phyloP scores from a whole-genome alignment of 2,329 filamentous ascomycete species.

The Coniochaeta sp. region DNA sequence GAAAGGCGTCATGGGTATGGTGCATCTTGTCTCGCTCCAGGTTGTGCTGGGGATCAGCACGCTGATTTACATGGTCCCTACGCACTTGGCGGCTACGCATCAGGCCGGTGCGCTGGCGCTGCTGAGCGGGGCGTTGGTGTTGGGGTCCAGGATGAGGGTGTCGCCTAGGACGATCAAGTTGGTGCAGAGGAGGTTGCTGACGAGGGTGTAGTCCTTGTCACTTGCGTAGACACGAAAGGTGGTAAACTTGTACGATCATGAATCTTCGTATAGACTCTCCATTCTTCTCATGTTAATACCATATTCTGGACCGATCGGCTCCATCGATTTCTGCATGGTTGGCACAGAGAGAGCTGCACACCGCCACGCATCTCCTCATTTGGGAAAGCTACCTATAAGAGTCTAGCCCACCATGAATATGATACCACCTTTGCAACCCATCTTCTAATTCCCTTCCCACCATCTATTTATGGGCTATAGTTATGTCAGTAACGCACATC shows the following conservation, averaged over 20 bases:
- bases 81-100: constrained; percentile 79
- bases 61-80: constrained; percentile 88
- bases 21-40: constrained; percentile 77
- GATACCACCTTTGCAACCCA: not conserved
- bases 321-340: not conserved
- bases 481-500: not conserved
- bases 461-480: not conserved
- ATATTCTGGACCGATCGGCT: not conserved
- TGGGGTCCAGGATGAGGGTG: constrained; percentile 71
- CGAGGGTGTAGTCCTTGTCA: not conserved
- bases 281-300: not conserved
- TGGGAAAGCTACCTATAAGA: not conserved
- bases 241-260: not conserved
- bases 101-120: constrained; percentile 86
- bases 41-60: constrained; percentile 83
- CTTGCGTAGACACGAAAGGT: too few relatives aligned
- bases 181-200: constrained; percentile 40
- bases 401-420: not conserved
- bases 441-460: not conserved
- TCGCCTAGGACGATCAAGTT: constrained; percentile 57
- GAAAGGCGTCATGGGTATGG: constrained; percentile 68
- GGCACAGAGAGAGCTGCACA: not conserved
- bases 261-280: not conserved
- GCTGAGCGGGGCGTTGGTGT: constrained; percentile 70
- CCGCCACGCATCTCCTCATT: not conserved